A percentile compares a stretch with the other conserved stretches of the same genome.
These are phyloP conservation scores for Diaporthe sp. DNA, from an alignment of 2,329 filamentous ascomycete genomes.

Conservation along the genomic window DNA sequence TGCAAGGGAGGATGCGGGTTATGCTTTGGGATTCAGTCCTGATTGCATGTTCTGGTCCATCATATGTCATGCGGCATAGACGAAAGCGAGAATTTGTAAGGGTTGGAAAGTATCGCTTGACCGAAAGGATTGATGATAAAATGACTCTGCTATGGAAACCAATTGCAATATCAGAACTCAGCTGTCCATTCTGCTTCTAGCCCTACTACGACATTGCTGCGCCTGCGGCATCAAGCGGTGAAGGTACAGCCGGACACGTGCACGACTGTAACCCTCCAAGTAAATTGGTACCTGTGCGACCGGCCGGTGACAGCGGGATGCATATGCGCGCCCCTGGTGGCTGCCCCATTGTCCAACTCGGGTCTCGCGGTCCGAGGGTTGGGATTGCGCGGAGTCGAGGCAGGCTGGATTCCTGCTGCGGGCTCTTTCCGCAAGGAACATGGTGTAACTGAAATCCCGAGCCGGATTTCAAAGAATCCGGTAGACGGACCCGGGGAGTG, in stretches of 20 bases:
- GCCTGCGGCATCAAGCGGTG: background rate
- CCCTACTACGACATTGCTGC: background rate
- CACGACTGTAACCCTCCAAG: background rate
- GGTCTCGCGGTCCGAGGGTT: background rate
- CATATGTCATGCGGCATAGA: background rate
- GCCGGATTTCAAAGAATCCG: background rate
- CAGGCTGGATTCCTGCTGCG: background rate
- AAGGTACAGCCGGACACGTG: background rate
- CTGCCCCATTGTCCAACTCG: background rate
- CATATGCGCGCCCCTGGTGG: background rate
- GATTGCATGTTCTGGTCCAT: background rate
- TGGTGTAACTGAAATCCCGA: background rate
- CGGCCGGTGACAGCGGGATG: background rate
- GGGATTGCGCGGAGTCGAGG: background rate
- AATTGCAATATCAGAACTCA: background rate
- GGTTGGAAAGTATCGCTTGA: background rate
- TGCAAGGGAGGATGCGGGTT: background rate
- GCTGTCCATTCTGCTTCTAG: no score
- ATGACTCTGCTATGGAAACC: background rate
- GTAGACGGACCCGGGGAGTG: background rate
- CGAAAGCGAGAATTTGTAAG: background rate
- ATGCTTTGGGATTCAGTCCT: background rate
- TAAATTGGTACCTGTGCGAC: background rate
- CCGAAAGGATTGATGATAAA: background rate
- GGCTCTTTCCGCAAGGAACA: no score